Evolutionary conservation across 1,284 basidiomycete genomes (phyloP).

Genomic region (Rhodotorula sp.): DNA sequence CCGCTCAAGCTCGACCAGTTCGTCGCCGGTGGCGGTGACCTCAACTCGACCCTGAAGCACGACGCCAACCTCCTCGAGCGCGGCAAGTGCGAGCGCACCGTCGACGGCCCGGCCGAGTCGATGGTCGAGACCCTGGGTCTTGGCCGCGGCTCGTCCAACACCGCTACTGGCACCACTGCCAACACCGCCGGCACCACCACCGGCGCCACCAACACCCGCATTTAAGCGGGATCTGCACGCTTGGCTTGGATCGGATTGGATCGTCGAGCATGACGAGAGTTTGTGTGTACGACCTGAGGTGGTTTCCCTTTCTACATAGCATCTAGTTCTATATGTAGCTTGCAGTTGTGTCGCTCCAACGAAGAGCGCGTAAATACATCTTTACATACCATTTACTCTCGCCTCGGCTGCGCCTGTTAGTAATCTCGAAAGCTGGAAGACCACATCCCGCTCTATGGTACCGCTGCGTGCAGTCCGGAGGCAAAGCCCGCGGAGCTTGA

Average conservation of each 20-base stretch:
- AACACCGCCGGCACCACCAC: background rate
- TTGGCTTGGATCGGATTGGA: background rate
- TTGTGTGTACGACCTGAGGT: background rate
- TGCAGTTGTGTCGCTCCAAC: background rate
- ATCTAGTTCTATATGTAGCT: background rate
- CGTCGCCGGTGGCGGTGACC: constrained; percentile 31
- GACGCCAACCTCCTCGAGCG: constrained; percentile 17
- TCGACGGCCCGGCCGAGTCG: constrained; percentile 35
- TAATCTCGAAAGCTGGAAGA: no score
- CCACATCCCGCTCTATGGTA: no score
- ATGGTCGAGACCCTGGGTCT: constrained; percentile 13
- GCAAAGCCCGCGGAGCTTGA: no score
- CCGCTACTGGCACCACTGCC: background rate
- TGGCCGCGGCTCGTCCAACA: background rate
- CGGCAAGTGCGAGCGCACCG: constrained; percentile 28
- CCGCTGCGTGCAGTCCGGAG: no score
- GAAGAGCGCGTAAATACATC: background rate
- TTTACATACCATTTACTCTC: background rate
- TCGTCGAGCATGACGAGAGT: background rate
- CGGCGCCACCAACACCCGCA: background rate
- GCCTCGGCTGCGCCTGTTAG: no score
- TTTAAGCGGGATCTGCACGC: background rate
- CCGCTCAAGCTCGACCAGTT: constrained; percentile 36
- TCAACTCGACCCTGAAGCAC: constrained; percentile 35
- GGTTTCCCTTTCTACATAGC: background rate